Conservation (phyloP, 768 basidiomycete species). For the Chalciporus sphaerocephalus region DNA sequence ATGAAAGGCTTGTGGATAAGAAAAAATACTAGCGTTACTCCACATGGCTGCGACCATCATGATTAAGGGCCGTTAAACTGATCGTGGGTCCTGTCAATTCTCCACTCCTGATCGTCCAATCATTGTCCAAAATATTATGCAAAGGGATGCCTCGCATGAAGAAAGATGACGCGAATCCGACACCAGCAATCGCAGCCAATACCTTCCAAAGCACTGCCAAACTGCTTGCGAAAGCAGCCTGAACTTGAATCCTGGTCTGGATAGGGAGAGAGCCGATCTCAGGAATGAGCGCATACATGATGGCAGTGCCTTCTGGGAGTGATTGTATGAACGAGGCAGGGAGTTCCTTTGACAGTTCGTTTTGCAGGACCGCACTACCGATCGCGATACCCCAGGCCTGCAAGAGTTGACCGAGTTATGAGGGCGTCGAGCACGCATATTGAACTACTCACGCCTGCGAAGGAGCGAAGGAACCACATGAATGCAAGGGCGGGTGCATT, state of each 20-base stretch:
- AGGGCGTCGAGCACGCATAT: background rate
- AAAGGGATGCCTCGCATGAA: too few relatives aligned
- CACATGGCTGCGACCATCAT: too few relatives aligned
- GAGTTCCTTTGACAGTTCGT: conserved; percentile 40
- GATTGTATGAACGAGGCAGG: conserved; percentile 35
- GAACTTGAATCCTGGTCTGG: conserved; percentile 32
- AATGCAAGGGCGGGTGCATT: conserved; percentile 39
- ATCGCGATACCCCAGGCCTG: conserved; percentile 52
- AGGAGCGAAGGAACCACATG: conserved; percentile 32
- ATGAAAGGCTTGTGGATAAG: too few relatives aligned
- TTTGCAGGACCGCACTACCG: too few relatives aligned
- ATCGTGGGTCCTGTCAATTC: too few relatives aligned
- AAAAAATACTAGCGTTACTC: too few relatives aligned
- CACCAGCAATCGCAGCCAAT: conserved; percentile 35
- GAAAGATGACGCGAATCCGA: conserved; percentile 13
- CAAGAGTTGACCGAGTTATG: too few relatives aligned
- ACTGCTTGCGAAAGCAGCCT: conserved; percentile 39
- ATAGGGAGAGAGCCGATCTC: conserved; percentile 34
- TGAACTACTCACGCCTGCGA: conserved; percentile 22
- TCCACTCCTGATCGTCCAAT: too few relatives aligned
- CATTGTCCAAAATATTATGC: too few relatives aligned
- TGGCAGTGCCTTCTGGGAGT: conserved; percentile 35
- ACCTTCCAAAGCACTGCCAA: conserved; percentile 41
- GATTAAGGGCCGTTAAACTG: too few relatives aligned
- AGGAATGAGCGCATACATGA: conserved; percentile 47